Percentiles rank a stretch among this genome's conserved stretches.
Evolutionary conservation across 495 filamentous ascomycete species (phyloP).

Genomic region (Recurvomyces mirabilis): DNA sequence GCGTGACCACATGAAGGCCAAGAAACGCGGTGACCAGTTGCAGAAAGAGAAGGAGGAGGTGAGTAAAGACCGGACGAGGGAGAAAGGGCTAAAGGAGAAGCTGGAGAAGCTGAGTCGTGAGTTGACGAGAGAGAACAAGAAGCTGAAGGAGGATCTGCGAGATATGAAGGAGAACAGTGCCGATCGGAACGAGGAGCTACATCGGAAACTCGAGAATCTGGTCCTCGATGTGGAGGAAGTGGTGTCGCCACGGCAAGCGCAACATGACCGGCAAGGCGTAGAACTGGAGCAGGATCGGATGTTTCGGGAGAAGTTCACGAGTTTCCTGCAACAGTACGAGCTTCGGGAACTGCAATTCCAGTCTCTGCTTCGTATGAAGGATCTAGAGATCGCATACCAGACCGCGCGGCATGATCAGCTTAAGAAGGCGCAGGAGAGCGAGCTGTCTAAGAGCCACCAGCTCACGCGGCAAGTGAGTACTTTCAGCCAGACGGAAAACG

Average conservation of each 20-base stretch:
- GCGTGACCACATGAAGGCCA: slow-evolving; percentile 85
- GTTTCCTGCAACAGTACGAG: slow-evolving; percentile 90
- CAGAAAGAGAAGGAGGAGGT: slow-evolving; percentile 94
- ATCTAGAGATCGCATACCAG: slow-evolving; percentile 89
- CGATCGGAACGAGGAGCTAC: slow-evolving; percentile 67
- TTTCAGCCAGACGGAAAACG: slow-evolving; percentile 90
- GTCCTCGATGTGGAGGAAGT: slow-evolving; percentile 71
- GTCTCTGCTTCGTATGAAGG: slow-evolving; percentile 79
- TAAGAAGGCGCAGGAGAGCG: slow-evolving; percentile 72
- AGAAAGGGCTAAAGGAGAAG: slow-evolving; percentile 78
- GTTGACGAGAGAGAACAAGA: slow-evolving; percentile 90
- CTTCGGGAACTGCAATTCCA: slow-evolving; percentile 85
- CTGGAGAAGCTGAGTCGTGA: slow-evolving; percentile 90
- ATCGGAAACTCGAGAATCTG: slow-evolving; percentile 66
- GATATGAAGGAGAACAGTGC: slow-evolving; percentile 73
- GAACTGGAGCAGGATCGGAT: slow-evolving; percentile 38
- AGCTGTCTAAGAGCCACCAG: slow-evolving; percentile 64
- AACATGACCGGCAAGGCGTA: slow-evolving; percentile 42
- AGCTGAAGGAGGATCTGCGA: slow-evolving; percentile 93
- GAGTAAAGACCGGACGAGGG: slow-evolving; percentile 77
- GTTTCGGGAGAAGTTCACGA: slow-evolving; percentile 82
- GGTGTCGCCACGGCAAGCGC: slow-evolving; percentile 64
- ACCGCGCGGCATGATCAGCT: slow-evolving; percentile 78
- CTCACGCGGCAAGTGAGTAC: slow-evolving; percentile 86
- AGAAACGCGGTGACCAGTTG: slow-evolving; percentile 85